These are phyloP conservation scores for Hanseniaspora pseudoguilliermondii DNA, from an alignment of 805 yeast species.

Conservation along the genomic window DNA sequence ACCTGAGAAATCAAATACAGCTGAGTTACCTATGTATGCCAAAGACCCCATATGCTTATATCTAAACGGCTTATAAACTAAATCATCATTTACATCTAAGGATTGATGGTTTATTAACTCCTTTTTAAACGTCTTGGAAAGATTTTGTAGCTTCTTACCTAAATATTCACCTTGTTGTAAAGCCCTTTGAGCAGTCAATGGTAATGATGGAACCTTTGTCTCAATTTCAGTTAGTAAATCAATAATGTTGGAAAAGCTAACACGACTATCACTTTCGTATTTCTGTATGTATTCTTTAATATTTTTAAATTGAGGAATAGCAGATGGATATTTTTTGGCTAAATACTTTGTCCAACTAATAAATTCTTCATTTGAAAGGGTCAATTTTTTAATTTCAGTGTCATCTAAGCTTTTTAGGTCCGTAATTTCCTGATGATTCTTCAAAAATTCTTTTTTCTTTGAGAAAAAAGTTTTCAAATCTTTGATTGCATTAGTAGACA, in stretches of 20 bases:
- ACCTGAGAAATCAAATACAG: constrained; percentile 54
- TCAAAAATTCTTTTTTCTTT: constrained; percentile 26
- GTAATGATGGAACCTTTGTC: constrained; percentile 50
- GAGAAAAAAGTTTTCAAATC: constrained; percentile 28
- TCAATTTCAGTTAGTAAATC: constrained; percentile 42
- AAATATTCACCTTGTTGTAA: constrained; percentile 57
- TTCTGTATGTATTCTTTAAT: constrained; percentile 40
- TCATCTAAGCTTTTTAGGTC: not conserved
- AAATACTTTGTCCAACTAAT: constrained; percentile 37
- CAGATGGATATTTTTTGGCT: constrained; percentile 42
- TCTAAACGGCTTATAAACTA: constrained; percentile 43
- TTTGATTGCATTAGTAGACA: constrained; percentile 43
- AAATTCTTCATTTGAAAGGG: constrained; percentile 37
- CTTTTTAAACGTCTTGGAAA: constrained; percentile 32
- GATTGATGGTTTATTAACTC: constrained; percentile 12
- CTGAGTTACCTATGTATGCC: constrained; percentile 59
- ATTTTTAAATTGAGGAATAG: constrained; percentile 41
- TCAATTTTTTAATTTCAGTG: constrained; percentile 25
- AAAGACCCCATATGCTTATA: constrained; percentile 54
- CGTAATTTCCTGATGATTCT: constrained; percentile 40
- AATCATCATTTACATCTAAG: constrained; percentile 30
- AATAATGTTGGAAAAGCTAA: constrained; percentile 40
- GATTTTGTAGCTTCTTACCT: constrained; percentile 44
- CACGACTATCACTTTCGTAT: constrained; percentile 39
- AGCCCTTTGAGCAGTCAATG: constrained; percentile 67